Percentiles rank a stretch among this genome's conserved stretches.
Conservation (phyloP, 257 asterid species). For the Nicotiana otophora region DNA sequence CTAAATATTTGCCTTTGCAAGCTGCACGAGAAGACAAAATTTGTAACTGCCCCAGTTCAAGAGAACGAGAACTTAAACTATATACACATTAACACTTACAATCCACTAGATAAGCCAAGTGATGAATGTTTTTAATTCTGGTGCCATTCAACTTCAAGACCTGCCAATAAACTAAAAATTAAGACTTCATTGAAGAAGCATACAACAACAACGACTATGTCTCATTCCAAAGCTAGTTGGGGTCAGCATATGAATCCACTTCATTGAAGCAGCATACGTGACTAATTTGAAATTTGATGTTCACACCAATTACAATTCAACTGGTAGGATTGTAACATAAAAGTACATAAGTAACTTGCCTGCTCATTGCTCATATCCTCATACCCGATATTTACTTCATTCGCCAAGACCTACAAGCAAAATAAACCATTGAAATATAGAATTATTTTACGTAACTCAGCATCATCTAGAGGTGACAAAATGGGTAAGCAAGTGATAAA, state of each 20-base stretch:
- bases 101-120: slow-evolving; percentile 84
- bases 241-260: slow-evolving; percentile 4
- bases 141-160: slow-evolving; percentile 83
- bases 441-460: not conserved
- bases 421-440: slow-evolving; percentile 2
- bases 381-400: slow-evolving; percentile 89
- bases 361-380: slow-evolving; percentile 94
- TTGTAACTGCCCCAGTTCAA: not conserved
- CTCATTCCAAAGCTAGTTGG: not conserved
- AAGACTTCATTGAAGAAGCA: not conserved
- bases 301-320: not conserved
- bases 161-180: slow-evolving; percentile 32
- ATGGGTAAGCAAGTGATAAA: slow-evolving; percentile 3
- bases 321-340: not conserved
- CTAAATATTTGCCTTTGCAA: slow-evolving; percentile 66
- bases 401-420: slow-evolving; percentile 69
- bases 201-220: not conserved
- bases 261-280: not conserved
- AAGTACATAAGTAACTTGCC: slow-evolving; percentile 37
- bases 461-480: not conserved
- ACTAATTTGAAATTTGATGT: not conserved
- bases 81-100: slow-evolving; percentile 39
- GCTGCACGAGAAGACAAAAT: slow-evolving; percentile 14
- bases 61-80: not conserved
- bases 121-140: slow-evolving; percentile 77